Conservation (phyloP, 2,329 filamentous ascomycete species). For the Pseudogymnoascus sp. region DNA sequence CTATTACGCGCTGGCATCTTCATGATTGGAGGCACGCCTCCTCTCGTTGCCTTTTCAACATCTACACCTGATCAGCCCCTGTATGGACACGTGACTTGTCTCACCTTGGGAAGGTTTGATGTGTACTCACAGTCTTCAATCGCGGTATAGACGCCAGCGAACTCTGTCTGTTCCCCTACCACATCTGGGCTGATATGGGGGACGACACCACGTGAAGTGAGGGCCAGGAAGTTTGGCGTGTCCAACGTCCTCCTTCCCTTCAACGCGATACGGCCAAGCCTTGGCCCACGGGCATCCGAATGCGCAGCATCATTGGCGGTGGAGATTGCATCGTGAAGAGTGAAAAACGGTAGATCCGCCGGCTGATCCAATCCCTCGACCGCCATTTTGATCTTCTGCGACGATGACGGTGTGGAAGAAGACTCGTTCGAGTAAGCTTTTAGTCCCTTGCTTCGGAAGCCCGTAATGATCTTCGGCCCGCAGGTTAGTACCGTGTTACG, state of each 20-base stretch:
- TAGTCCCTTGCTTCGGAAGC: conserved; percentile 1
- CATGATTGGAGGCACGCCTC: conserved; percentile 45
- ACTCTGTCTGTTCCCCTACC: conserved; percentile 54
- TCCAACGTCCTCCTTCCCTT: conserved; percentile 57
- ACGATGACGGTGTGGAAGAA: background rate
- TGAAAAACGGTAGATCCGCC: background rate
- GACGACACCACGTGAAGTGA: conserved; percentile 75
- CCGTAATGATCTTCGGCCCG: conserved; percentile 4
- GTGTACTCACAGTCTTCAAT: conserved; percentile 82
- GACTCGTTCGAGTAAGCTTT: background rate
- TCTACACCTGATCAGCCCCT: conserved; percentile 36
- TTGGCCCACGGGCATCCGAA: conserved; percentile 11
- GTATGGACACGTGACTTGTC: background rate
- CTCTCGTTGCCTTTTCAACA: conserved; percentile 50
- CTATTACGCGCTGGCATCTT: conserved; percentile 33
- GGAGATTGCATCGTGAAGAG: background rate
- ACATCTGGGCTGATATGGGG: conserved; percentile 89
- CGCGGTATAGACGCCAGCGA: conserved; percentile 69
- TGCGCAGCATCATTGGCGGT: background rate
- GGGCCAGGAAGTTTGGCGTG: conserved; percentile 75
- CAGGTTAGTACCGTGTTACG: background rate
- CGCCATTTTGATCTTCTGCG: background rate
- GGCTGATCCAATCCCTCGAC: background rate
- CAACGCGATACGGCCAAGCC: conserved; percentile 43
- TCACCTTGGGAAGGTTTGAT: background rate